Percentiles rank a stretch among this genome's conserved stretches.
phyloP scores from a whole-genome alignment of 176 grass and related monocot genomes.

The Oryza rufipogon region DNA sequence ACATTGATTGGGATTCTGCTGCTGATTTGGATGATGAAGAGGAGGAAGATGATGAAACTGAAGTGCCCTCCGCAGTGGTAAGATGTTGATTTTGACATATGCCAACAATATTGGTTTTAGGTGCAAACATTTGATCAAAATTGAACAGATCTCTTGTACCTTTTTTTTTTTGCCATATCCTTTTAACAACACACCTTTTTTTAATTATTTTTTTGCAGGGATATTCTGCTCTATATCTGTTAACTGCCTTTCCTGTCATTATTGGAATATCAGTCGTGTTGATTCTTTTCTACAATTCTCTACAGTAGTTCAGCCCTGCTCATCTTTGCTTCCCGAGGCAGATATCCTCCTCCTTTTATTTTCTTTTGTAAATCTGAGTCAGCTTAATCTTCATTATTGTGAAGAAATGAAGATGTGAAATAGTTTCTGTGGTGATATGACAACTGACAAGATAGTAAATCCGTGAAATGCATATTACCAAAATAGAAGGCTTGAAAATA shows the following conservation, averaged over 20 bases:
- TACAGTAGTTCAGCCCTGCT: slow-evolving; percentile 54
- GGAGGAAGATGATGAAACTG: slow-evolving; percentile 59
- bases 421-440: slow-evolving; percentile 9
- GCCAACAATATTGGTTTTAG: background rate
- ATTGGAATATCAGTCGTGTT: slow-evolving; percentile 84
- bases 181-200: slow-evolving; percentile 10
- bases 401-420: slow-evolving; percentile 12
- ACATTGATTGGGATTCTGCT: slow-evolving; percentile 87
- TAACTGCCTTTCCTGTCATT: slow-evolving; percentile 76
- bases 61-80: slow-evolving; percentile 91
- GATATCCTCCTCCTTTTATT: background rate
- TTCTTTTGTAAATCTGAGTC: slow-evolving; percentile 44
- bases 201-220: slow-evolving; percentile 54
- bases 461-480: background rate
- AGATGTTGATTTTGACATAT: slow-evolving; percentile 13
- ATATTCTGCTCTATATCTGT: slow-evolving; percentile 90
- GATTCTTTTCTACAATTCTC: slow-evolving; percentile 96
- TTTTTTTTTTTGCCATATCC: background rate
- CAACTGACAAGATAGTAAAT: slow-evolving; percentile 20
- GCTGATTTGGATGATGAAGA: slow-evolving; percentile 74
- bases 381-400: background rate
- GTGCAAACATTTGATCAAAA: background rate
- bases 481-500: background rate
- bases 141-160: background rate
- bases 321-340: slow-evolving; percentile 27